These are phyloP conservation scores for Russula virescens DNA, from an alignment of 768 basidiomycete species.

Conservation along the genomic window DNA sequence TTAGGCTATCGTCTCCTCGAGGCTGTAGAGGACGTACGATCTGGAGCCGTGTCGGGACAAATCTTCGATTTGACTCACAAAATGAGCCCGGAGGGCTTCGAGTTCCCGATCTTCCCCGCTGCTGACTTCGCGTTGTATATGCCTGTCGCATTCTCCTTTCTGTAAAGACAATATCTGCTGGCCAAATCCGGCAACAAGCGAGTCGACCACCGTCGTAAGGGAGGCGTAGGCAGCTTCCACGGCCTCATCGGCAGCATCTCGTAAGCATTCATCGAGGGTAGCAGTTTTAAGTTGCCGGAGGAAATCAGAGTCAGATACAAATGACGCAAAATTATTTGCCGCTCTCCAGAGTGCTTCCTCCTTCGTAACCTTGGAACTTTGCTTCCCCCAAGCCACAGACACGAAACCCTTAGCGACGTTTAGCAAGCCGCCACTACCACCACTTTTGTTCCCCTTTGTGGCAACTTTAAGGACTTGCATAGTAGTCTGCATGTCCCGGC, in stretches of 20 bases:
- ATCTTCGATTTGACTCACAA: constrained; percentile 10
- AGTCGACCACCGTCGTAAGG: constrained; percentile 8
- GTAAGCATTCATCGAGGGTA: neutral
- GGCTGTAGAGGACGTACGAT: neutral
- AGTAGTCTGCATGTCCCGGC: neutral
- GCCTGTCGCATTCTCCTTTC: constrained; percentile 6
- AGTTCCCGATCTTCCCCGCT: neutral
- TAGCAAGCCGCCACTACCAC: neutral
- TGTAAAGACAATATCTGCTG: constrained; percentile 10
- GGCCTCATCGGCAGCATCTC: neutral
- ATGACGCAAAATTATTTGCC: neutral
- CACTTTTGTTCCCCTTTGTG: neutral
- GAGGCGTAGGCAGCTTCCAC: neutral
- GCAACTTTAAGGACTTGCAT: neutral
- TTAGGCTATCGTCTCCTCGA: neutral
- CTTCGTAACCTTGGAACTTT: neutral
- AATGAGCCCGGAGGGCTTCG: neutral
- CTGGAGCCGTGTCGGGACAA: constrained; percentile 1
- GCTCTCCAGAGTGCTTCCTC: constrained; percentile 7
- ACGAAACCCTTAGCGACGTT: neutral
- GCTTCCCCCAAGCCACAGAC: neutral
- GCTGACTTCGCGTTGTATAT: constrained; percentile 6
- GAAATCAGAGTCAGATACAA: constrained; percentile 14
- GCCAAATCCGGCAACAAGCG: neutral
- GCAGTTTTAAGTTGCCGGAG: neutral